phyloP scores from a whole-genome alignment of 2,329 filamentous ascomycete species.

The Fusarium sp. region DNA sequence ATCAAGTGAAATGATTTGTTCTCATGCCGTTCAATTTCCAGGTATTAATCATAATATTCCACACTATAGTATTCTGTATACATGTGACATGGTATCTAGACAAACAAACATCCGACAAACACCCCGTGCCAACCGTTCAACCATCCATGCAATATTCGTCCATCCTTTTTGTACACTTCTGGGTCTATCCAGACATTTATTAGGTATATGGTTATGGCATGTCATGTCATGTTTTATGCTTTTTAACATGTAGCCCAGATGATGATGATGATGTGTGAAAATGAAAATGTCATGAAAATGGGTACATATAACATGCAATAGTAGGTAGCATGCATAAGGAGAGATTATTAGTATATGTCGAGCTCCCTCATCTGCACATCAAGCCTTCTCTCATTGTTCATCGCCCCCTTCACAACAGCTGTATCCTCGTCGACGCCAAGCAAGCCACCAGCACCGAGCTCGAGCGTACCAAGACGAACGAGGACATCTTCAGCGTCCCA shows the following conservation, averaged over 20 bases:
- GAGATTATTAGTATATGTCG: slow-evolving; percentile 48
- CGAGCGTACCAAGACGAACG: slow-evolving; percentile 48
- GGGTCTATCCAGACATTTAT: slow-evolving; percentile 33
- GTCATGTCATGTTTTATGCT: background rate
- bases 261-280: slow-evolving; percentile 6
- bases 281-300: slow-evolving; percentile 1
- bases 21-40: background rate
- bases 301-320: background rate
- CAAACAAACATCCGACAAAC: slow-evolving; percentile 34
- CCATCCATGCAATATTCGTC: slow-evolving; percentile 17
- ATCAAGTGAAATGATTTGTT: background rate
- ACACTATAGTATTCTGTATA: slow-evolving; percentile 28
- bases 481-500: slow-evolving; percentile 45
- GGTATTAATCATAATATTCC: slow-evolving; percentile 30
- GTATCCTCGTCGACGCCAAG: slow-evolving; percentile 39
- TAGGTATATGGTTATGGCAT: slow-evolving; percentile 28
- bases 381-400: slow-evolving; percentile 44
- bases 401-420: slow-evolving; percentile 44
- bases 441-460: slow-evolving; percentile 44
- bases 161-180: slow-evolving; percentile 12
- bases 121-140: slow-evolving; percentile 22
- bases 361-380: slow-evolving; percentile 48
- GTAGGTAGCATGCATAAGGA: background rate
- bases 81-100: slow-evolving; percentile 43
- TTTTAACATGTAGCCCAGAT: background rate